phyloP scores from a whole-genome alignment of 2,329 filamentous ascomycete genomes.

The Cyclaneusma minus region DNA sequence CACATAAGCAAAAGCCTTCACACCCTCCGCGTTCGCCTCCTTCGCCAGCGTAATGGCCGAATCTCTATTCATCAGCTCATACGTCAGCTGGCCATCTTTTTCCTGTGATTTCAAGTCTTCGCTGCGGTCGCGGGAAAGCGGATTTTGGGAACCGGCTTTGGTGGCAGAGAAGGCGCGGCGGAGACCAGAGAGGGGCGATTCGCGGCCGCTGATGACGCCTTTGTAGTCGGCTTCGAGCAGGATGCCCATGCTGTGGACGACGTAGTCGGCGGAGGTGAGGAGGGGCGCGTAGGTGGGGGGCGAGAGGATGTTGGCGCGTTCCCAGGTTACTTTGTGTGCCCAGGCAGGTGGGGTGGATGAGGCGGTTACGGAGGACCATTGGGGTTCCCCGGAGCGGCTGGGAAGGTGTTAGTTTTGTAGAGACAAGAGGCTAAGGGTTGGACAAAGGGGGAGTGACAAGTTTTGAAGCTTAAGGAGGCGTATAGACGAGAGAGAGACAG shows the following conservation, averaged over 20 bases:
- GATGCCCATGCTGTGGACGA: slow-evolving; percentile 93
- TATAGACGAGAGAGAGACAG: slow-evolving; percentile 1
- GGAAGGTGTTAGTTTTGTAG: slow-evolving; percentile 6
- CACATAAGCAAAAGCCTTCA: slow-evolving; percentile 67
- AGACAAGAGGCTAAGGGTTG: no score
- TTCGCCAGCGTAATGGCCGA: slow-evolving; percentile 69
- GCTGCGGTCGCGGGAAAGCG: slow-evolving; percentile 44
- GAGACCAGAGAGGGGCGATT: slow-evolving; percentile 67
- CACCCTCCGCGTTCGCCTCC: slow-evolving; percentile 50
- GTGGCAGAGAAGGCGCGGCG: slow-evolving; percentile 60
- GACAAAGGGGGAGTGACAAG: slow-evolving; percentile 12
- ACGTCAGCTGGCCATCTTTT: slow-evolving; percentile 66
- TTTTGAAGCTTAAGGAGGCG: slow-evolving; percentile 2
- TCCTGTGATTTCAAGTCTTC: slow-evolving; percentile 49
- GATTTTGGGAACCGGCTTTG: slow-evolving; percentile 51
- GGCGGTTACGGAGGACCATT: slow-evolving; percentile 67
- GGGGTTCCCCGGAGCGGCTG: slow-evolving; percentile 80
- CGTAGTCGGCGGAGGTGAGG: slow-evolving; percentile 63
- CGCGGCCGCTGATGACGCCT: slow-evolving; percentile 67
- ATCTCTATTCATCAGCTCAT: slow-evolving; percentile 96
- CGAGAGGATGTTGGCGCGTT: slow-evolving; percentile 72
- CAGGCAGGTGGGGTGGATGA: slow-evolving; percentile 54
- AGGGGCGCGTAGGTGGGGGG: slow-evolving; percentile 66
- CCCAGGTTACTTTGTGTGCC: slow-evolving; percentile 74
- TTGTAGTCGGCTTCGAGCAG: slow-evolving; percentile 97